Evolutionary conservation across 768 basidiomycete species (phyloP).

Genomic region (Russula brevipes): DNA sequence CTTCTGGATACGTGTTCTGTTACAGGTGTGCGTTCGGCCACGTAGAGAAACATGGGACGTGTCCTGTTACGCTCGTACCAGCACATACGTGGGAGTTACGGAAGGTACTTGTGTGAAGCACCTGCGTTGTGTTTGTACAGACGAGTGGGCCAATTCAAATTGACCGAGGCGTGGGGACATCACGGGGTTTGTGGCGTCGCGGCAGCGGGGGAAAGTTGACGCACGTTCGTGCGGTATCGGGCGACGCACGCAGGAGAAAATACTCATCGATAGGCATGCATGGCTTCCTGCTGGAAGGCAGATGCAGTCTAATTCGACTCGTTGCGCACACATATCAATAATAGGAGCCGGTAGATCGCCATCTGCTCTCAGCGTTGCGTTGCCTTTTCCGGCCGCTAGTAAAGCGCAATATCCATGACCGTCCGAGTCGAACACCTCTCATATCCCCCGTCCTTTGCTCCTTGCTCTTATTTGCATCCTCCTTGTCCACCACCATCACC

Average conservation of each 20-base stretch:
- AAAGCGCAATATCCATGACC: not conserved
- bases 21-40: conserved; percentile 86
- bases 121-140: conserved; percentile 1
- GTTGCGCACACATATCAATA: not conserved
- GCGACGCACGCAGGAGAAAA: not conserved
- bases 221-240: conserved; percentile 44
- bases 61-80: conserved; percentile 82
- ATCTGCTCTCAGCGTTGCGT: conserved; percentile 2
- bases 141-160: not conserved
- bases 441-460: not conserved
- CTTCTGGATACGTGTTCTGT: conserved; percentile 93
- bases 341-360: not conserved
- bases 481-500: not conserved
- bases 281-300: conserved; percentile 7
- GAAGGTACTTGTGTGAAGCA: conserved; percentile 66
- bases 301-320: conserved; percentile 4
- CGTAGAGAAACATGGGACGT: conserved; percentile 69
- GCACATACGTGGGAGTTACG: conserved; percentile 76
- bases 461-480: not conserved
- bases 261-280: conserved; percentile 19
- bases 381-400: conserved; percentile 7
- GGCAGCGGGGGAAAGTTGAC: conserved; percentile 26
- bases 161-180: conserved; percentile 1
- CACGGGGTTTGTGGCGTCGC: conserved; percentile 18
- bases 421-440: not conserved